phyloP scores from a whole-genome alignment of 495 filamentous ascomycete species.

The Sabuloglossum arenarium region DNA sequence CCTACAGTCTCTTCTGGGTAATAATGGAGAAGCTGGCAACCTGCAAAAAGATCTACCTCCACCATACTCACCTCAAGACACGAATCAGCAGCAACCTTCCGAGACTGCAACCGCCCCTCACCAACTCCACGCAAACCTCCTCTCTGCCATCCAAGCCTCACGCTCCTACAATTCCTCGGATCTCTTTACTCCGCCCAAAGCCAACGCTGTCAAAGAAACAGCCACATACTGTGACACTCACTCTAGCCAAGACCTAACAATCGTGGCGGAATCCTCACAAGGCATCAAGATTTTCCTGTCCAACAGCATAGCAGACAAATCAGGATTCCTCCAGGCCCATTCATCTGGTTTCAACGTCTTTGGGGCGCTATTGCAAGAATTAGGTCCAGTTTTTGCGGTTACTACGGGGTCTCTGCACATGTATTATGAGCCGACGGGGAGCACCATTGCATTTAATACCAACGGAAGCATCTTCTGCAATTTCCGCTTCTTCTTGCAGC shows the following conservation, averaged over 20 bases:
- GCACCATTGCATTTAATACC: conserved; percentile 83
- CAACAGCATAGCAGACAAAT: conserved; percentile 24
- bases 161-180: conserved; percentile 53
- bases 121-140: conserved; percentile 39
- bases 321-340: conserved; percentile 40
- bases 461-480: conserved; percentile 86
- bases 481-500: conserved; percentile 60
- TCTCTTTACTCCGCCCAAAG: conserved; percentile 48
- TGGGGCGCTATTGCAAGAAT: conserved; percentile 43
- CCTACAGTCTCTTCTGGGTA: neutral
- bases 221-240: conserved; percentile 74
- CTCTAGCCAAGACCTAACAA: conserved; percentile 58
- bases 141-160: conserved; percentile 64
- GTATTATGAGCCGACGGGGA: conserved; percentile 60
- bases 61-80: conserved; percentile 24
- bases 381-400: conserved; percentile 49
- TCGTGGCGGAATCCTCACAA: conserved; percentile 45
- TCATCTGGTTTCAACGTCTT: conserved; percentile 45
- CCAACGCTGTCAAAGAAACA: conserved; percentile 59
- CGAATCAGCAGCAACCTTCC: conserved; percentile 17
- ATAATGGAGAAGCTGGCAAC: neutral
- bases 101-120: conserved; percentile 26
- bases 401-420: conserved; percentile 45
- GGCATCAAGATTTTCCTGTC: conserved; percentile 55
- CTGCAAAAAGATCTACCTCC: conserved; percentile 14